Evolutionary conservation across 225 moss, liverwort and hornwort species (phyloP), one percentile per base, ranked within the genome.

Genomic region (Pleurozium schreberi): DNA sequence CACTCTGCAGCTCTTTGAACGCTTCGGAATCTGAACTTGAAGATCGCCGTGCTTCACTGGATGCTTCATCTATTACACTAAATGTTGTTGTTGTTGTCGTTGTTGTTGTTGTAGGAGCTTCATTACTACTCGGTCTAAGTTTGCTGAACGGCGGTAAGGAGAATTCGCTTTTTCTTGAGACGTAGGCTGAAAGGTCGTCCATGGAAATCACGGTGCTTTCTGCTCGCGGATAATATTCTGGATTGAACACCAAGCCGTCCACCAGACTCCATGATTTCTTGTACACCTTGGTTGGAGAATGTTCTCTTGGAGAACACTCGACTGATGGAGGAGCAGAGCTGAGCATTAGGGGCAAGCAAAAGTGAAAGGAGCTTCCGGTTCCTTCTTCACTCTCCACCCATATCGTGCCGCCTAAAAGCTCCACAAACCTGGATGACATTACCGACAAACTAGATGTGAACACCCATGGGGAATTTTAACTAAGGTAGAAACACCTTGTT

Each of bases 301-400:
- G 61, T 31, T 11, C 36, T 20, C 45, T 67, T 62, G 88, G 87
- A 27, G 91, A 86, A 20, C 21, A 33, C n/a, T 84, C 88, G 60
- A n/a, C 43, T 19, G 91, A 86, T 9, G 89, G 8, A 52, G 52
- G 42, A 12, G 81, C 71, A 3, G 77, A 77, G 87, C 26, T 86
- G 52, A 92, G 90, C 57, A 89, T 63, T 49, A 95, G 92, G 42
- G 96, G 96, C 45, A 95, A 73, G 76, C 93, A 93, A 58, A 96
- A 95, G 86, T 93, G 91, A 49, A 96, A 95, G 36, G 90, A 89
- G 59, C 96, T 96, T 8, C 97, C 97, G 43, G 91, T 86, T 58
- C 93, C 93, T 38, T 92, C 78, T 89, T 93, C 97, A 67, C 97
- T 96, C 87, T 96, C 93, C 17, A 93, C 96, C 95, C 96, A 97